Evolutionary conservation across 768 basidiomycete genomes (phyloP).

Genomic region (Galerina sulciceps): DNA sequence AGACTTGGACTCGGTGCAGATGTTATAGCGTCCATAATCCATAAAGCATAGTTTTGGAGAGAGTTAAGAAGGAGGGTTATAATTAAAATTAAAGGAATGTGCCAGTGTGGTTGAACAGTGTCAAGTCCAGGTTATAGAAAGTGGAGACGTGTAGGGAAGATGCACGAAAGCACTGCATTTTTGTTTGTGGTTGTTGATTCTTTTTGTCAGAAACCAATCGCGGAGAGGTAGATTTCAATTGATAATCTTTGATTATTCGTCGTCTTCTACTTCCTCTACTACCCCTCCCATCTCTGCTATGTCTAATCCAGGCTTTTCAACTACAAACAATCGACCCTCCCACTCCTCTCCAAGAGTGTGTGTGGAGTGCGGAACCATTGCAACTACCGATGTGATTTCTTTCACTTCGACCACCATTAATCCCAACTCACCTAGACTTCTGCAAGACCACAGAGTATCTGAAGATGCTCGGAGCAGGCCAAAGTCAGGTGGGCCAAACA

Average conservation of each 20-base stretch:
- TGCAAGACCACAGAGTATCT: constrained; percentile 2
- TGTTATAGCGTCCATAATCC: too few relatives aligned
- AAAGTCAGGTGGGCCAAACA: constrained; percentile 6
- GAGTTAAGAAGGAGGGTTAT: too few relatives aligned
- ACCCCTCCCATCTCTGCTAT: constrained; percentile 8
- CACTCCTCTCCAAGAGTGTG: not conserved
- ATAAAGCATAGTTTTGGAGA: too few relatives aligned
- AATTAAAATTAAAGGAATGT: too few relatives aligned
- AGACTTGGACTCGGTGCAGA: too few relatives aligned
- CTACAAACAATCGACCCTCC: constrained; percentile 9
- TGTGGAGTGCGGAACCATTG: constrained; percentile 10
- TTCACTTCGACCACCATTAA: constrained; percentile 4
- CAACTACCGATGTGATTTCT: constrained; percentile 3
- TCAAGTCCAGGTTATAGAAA: too few relatives aligned
- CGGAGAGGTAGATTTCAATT: too few relatives aligned
- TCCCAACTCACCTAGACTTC: not conserved
- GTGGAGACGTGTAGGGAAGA: too few relatives aligned
- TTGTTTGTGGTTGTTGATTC: too few relatives aligned
- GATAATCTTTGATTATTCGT: not conserved
- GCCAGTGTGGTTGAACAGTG: too few relatives aligned
- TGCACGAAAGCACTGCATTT: too few relatives aligned
- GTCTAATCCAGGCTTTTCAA: constrained; percentile 13
- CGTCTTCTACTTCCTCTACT: not conserved
- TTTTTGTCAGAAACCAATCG: too few relatives aligned
- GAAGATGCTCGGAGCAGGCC: constrained; percentile 4